Evolutionary conservation across 2,329 filamentous ascomycete species (phyloP), one percentile per base, ranked within the genome.

Genomic region (Claviceps fusiformis): DNA sequence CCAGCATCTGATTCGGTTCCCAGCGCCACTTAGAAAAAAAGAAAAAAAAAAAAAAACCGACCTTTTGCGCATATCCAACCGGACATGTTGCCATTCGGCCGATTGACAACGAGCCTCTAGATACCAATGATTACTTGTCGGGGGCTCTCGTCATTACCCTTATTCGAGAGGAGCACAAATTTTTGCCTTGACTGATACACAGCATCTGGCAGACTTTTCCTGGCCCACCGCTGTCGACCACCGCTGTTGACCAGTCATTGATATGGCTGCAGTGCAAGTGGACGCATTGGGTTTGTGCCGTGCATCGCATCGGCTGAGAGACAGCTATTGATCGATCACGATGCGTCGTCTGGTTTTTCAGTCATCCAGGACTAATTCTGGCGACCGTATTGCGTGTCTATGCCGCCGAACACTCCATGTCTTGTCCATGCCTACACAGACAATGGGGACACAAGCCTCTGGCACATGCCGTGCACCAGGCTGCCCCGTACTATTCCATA

Each of bases 381-480:
- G 10, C 17, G 33, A 19, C 49, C 15, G 24, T 41, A 51, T n/a
- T 51, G 48, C 29, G 29, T 24, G 17, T 41, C 5, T 9, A 3
- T n/a, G 39, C 39, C 15, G 39, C 39, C 9, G 44, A 46, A 29
- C 44, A 27, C 5, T 44, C 43, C 5, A 10, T 41, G 39, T n/a
- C 15, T 41, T 31, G 35, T 37, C 35, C 35, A 11, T 37, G 27
- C 15, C 50, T 44, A 27, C 37, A n/a, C 15, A 19, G 39, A 50
- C 1, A 19, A 29, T 37, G 48, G 49, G 7, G 33, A 52, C 43
- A 43, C 37, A 29, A 17, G 39, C 31, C 41, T 24, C 54, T 46
- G 43, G 52, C 54, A 55, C 19, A 46, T 51, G 53, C 54, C 52
- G 43, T 24, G 48, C 48, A 39, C 19, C n/a, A 46, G 11, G 27